phyloP scores from a whole-genome alignment of 345 rosid genomes.

The Ceriops tagal region DNA sequence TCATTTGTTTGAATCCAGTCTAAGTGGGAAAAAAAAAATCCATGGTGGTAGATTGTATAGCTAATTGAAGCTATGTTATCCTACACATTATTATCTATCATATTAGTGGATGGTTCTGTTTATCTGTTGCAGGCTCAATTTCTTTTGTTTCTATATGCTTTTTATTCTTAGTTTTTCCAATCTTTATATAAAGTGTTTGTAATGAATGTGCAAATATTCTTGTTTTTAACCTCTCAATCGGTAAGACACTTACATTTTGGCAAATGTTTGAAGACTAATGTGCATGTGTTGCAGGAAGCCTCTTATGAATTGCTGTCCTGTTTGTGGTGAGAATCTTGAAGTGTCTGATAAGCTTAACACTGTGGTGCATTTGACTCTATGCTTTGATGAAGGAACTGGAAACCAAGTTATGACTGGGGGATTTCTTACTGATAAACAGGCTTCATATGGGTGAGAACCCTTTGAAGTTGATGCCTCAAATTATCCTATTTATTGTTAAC shows the following conservation, averaged over 20 bases:
- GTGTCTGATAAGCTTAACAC: constrained; percentile 69
- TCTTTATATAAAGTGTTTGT: neutral
- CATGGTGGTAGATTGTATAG: no score
- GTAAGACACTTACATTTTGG: neutral
- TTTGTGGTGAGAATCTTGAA: constrained; percentile 76
- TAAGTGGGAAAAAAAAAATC: no score
- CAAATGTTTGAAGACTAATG: neutral
- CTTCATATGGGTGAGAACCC: constrained; percentile 74
- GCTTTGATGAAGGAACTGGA: constrained; percentile 97
- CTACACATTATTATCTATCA: no score
- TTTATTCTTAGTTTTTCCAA: neutral
- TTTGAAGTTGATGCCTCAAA: neutral
- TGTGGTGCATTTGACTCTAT: constrained; percentile 82
- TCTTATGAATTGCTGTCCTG: constrained; percentile 77
- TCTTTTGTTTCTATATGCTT: neutral
- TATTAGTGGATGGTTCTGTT: neutral
- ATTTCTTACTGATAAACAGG: constrained; percentile 89
- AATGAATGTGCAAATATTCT: neutral
- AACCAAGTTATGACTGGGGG: constrained; percentile 93
- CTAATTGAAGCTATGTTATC: no score
- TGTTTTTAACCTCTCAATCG: constrained; percentile 2
- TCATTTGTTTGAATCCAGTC: no score
- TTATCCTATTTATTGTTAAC: neutral
- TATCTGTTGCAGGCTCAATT: neutral
- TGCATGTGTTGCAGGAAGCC: constrained; percentile 54